These are phyloP conservation scores for Termitomyces sp. DNA, from an alignment of 768 basidiomycete species.

Conservation along the genomic window DNA sequence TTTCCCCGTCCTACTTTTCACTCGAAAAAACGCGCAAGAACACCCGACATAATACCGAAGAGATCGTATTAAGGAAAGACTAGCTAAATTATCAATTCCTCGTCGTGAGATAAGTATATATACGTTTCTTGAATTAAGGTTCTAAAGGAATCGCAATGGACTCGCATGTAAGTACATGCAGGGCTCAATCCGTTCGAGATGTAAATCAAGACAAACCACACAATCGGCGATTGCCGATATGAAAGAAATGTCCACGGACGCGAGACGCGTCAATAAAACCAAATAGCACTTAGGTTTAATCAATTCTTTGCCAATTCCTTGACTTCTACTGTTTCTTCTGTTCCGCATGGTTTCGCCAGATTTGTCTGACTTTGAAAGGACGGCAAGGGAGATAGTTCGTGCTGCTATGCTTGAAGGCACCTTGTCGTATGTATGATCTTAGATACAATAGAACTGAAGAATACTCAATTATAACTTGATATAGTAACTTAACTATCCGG, in stretches of 20 bases:
- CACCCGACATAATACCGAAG: no score
- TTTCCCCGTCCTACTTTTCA: no score
- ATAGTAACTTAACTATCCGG: conserved; percentile 41
- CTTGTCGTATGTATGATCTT: conserved; percentile 19
- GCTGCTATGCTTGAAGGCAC: conserved; percentile 19
- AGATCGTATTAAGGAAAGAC: no score
- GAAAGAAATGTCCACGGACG: not conserved
- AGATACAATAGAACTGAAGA: not conserved
- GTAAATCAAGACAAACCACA: no score
- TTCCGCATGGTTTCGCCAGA: conserved; percentile 20
- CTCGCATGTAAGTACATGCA: no score
- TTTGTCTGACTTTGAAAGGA: conserved; percentile 22
- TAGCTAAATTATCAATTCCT: no score
- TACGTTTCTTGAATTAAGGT: no score
- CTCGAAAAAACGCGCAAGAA: no score
- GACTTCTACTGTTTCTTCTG: not conserved
- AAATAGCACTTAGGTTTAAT: no score
- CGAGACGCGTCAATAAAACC: conserved; percentile 6
- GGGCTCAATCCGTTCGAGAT: no score
- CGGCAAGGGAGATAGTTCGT: conserved; percentile 25
- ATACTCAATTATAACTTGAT: not conserved
- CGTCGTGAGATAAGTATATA: no score
- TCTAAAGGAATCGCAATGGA: no score
- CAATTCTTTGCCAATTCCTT: not conserved
- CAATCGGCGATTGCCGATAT: not conserved